A percentile compares a stretch with the other conserved stretches of the same genome.
These are phyloP conservation scores for Pirum gemmata DNA, from an alignment of 78 protist species.

Conservation along the genomic window DNA sequence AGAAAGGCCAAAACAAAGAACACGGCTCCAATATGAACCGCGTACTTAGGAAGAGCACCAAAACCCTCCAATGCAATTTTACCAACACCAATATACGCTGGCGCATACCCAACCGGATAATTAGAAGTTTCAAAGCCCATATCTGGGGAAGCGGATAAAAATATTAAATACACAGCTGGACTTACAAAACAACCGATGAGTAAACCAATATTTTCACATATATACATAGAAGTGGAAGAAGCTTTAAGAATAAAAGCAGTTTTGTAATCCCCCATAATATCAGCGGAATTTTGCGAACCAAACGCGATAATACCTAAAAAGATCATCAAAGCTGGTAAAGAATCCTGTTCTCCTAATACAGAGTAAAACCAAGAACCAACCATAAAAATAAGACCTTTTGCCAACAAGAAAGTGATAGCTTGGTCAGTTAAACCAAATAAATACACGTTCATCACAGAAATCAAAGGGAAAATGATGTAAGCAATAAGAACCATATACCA, in stretches of 20 bases:
- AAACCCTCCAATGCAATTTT: neutral
- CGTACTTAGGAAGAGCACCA: neutral
- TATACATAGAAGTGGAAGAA: neutral
- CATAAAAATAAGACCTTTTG: neutral
- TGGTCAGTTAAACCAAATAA: neutral
- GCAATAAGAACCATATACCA: neutral
- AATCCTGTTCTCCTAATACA: neutral
- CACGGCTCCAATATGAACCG: neutral
- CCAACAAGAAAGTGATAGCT: neutral
- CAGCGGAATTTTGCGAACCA: neutral
- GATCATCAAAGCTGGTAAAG: neutral
- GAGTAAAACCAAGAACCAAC: neutral
- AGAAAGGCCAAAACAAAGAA: neutral
- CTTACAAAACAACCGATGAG: neutral
- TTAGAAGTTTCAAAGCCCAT: neutral
- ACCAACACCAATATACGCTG: neutral
- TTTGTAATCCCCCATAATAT: neutral
- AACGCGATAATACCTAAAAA: neutral
- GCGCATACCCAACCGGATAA: neutral
- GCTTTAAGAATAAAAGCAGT: neutral
- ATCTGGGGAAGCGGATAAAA: neutral
- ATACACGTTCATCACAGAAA: neutral
- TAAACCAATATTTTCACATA: neutral
- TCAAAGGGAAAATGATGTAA: neutral
- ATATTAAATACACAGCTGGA: neutral